Evolutionary conservation across 495 filamentous ascomycete genomes (phyloP), one percentile per base, ranked within the genome.

Genomic region (Neurospora cerealis): DNA sequence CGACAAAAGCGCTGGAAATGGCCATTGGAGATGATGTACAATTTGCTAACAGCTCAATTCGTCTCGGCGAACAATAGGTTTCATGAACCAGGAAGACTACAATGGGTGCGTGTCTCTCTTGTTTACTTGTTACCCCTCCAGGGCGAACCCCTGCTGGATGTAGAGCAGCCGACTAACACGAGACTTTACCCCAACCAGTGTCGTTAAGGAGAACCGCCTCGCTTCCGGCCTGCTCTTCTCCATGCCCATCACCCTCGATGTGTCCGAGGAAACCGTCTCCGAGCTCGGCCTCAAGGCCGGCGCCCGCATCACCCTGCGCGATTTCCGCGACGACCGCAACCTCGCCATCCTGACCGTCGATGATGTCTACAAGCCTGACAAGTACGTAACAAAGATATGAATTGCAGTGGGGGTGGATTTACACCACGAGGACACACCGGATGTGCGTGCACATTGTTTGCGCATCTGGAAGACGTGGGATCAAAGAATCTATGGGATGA

Each of bases 21-120:
- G 10, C 37, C 21, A 72, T 24, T 10, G 24, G 8, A 62, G 46
- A 37, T 36, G 5, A 39, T 72, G 36, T n/a, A 46, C 19, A 32
- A 34, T n/a, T 36, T 38, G 44, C 44, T 28, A 71, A 74, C 71
- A 48, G 11, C 8, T 36, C 21, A 75, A 46, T 60, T 76, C 79
- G 28, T 80, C 77, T 70, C 37, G 69, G 46, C 60, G 44, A 75
- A 73, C 77, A 75, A 73, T 79, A 97, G 94, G 95, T 79, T 99
- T 99, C 86, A 93, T 99, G 93, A 97, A 89, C 82, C 89, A 98
- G 87, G 91, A 92, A 82, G 95, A 99, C 82, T 99, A 97, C 85
- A 91, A 96, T 85, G 88, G 93, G 94, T 97, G 91, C 73, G 85
- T 81, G 70, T 62, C 39, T 21, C 39, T 32, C n/a, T 54, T 69